phyloP scores from a whole-genome alignment of 495 filamentous ascomycete genomes.

The Aspergillus heteromorphus region DNA sequence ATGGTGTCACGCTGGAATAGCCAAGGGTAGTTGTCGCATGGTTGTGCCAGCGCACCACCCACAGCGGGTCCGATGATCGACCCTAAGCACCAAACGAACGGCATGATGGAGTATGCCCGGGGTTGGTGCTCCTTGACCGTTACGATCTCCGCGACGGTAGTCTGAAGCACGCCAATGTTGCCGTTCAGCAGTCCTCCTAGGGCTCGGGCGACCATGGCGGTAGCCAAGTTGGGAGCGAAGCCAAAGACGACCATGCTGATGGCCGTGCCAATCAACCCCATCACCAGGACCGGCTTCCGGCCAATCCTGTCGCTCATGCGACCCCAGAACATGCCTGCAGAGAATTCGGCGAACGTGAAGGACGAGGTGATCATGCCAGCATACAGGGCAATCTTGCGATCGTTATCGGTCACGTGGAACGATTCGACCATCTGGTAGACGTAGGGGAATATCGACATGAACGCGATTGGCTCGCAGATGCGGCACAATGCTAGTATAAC shows the following conservation, averaged over 20 bases:
- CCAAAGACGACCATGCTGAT: slow-evolving; percentile 93
- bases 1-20: slow-evolving; percentile 68
- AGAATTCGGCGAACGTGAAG: slow-evolving; percentile 94
- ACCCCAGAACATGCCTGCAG: slow-evolving; percentile 86
- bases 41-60: slow-evolving; percentile 83
- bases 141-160: slow-evolving; percentile 88
- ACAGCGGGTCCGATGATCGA: slow-evolving; percentile 86
- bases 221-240: slow-evolving; percentile 76
- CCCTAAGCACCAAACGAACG: slow-evolving; percentile 93
- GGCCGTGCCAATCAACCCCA: slow-evolving; percentile 81
- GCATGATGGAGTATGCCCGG: slow-evolving; percentile 94
- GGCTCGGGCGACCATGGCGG: slow-evolving; percentile 81
- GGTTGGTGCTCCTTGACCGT: slow-evolving; percentile 89
- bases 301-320: slow-evolving; percentile 87
- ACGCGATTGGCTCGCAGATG: slow-evolving; percentile 97
- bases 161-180: slow-evolving; percentile 92
- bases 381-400: slow-evolving; percentile 80
- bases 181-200: slow-evolving; percentile 91
- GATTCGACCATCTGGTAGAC: slow-evolving; percentile 96
- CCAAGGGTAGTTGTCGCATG: slow-evolving; percentile 73
- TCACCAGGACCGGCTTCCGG: slow-evolving; percentile 86
- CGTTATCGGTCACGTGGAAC: slow-evolving; percentile 76
- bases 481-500: slow-evolving; percentile 68
- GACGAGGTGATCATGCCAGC: slow-evolving; percentile 95
- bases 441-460: slow-evolving; percentile 99